These are phyloP conservation scores for Macrocybe gigantea DNA, from an alignment of 768 basidiomycete species.

Conservation along the genomic window DNA sequence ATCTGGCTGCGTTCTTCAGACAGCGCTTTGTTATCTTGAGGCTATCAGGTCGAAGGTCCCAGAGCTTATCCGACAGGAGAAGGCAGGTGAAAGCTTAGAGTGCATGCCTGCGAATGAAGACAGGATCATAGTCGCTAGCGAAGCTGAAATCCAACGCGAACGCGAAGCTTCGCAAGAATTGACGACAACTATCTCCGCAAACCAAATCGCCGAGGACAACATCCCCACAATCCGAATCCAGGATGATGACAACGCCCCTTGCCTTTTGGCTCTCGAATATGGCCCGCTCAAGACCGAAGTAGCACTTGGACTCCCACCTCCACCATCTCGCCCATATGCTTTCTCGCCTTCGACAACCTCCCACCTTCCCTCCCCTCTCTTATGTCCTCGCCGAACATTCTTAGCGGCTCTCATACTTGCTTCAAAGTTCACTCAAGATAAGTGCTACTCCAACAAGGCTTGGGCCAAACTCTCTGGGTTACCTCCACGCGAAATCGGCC, in stretches of 20 bases:
- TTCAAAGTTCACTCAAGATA: constrained; percentile 90
- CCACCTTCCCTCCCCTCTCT: constrained; percentile 69
- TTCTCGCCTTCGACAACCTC: constrained; percentile 12
- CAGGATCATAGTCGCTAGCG: constrained; percentile 36
- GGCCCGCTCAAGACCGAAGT: no score
- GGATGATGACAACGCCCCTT: constrained; percentile 12
- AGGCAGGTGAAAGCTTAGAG: constrained; percentile 33
- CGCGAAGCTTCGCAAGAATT: constrained; percentile 21
- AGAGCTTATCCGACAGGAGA: constrained; percentile 50
- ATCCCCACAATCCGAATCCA: constrained; percentile 41
- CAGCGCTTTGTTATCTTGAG: constrained; percentile 84
- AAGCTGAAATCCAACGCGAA: constrained; percentile 37
- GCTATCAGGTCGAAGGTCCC: constrained; percentile 71
- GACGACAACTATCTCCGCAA: constrained; percentile 10
- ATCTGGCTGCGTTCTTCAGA: constrained; percentile 77
- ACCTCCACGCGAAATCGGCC: constrained; percentile 77
- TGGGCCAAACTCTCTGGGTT: constrained; percentile 95
- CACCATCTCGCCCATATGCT: constrained; percentile 6
- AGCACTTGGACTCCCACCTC: no score
- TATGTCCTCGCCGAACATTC: constrained; percentile 87
- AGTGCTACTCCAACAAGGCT: constrained; percentile 88
- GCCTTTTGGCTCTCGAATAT: no score
- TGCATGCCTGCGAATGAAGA: constrained; percentile 35
- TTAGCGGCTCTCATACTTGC: constrained; percentile 85
- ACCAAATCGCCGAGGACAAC: constrained; percentile 15